These are phyloP conservation scores for Tetracladium setigerum DNA, from an alignment of 495 filamentous ascomycete species.

Conservation along the genomic window DNA sequence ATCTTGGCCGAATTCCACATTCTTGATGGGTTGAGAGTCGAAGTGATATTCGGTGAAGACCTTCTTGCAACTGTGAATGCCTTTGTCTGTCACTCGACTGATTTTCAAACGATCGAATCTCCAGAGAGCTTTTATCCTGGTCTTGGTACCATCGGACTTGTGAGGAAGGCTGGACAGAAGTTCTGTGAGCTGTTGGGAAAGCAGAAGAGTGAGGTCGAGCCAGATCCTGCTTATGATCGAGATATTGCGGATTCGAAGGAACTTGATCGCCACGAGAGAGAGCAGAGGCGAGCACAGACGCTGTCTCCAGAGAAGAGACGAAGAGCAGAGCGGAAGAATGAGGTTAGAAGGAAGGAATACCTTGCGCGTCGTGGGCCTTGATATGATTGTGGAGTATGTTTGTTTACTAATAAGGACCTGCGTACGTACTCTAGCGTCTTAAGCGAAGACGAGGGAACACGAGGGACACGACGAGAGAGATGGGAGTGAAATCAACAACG, in stretches of 20 bases:
- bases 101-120: neutral
- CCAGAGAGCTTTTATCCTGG: neutral
- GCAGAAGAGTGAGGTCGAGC: too few relatives aligned
- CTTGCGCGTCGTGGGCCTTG: too few relatives aligned
- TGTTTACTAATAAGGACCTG: too few relatives aligned
- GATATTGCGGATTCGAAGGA: neutral
- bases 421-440: too few relatives aligned
- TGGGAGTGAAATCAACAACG: too few relatives aligned
- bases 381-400: too few relatives aligned
- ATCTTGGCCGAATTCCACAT: neutral
- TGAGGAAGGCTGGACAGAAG: too few relatives aligned
- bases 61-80: conserved; percentile 1
- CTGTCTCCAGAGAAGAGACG: neutral
- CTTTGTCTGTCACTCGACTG: neutral
- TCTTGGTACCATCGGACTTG: too few relatives aligned
- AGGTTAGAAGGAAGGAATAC: neutral
- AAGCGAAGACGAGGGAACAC: too few relatives aligned
- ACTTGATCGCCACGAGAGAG: neutral
- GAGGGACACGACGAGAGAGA: too few relatives aligned
- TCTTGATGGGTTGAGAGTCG: neutral
- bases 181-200: too few relatives aligned
- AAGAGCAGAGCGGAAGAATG: neutral
- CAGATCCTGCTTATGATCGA: neutral
- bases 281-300: neutral
- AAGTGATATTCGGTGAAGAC: conserved; percentile 1